Evolutionary conservation across 2,329 filamentous ascomycete species (phyloP).

Genomic region (Fusarium dlaminii): DNA sequence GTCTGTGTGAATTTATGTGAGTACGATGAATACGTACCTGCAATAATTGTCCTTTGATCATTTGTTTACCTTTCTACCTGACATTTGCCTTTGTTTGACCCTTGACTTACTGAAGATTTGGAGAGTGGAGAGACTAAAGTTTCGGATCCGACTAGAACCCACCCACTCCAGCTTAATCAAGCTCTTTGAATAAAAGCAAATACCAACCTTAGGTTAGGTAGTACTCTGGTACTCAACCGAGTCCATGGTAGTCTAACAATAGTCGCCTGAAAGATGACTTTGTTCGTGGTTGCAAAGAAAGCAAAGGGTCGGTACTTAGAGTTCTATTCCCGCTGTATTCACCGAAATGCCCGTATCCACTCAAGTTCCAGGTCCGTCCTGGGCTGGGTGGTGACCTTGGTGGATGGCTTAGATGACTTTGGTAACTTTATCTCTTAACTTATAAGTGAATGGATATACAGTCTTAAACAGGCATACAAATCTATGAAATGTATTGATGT

Average conservation of each 20-base stretch:
- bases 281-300: background rate
- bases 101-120: background rate
- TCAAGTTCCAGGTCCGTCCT: background rate
- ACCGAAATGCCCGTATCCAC: background rate
- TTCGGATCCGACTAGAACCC: background rate
- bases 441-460: background rate
- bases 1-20: background rate
- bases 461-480: background rate
- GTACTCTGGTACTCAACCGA: background rate
- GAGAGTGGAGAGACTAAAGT: background rate
- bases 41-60: background rate
- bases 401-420: background rate
- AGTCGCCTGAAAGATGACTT: background rate
- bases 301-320: background rate
- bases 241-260: background rate
- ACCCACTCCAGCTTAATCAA: background rate
- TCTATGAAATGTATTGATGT: background rate
- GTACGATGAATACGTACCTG: too few relatives aligned
- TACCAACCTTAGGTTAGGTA: background rate
- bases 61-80: background rate
- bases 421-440: background rate
- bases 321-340: background rate
- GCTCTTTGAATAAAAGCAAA: background rate
- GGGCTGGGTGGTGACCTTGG: background rate
- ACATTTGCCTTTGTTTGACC: background rate